phyloP scores from a whole-genome alignment of 129 eudicot genomes.

The Saussurea involucrata region DNA sequence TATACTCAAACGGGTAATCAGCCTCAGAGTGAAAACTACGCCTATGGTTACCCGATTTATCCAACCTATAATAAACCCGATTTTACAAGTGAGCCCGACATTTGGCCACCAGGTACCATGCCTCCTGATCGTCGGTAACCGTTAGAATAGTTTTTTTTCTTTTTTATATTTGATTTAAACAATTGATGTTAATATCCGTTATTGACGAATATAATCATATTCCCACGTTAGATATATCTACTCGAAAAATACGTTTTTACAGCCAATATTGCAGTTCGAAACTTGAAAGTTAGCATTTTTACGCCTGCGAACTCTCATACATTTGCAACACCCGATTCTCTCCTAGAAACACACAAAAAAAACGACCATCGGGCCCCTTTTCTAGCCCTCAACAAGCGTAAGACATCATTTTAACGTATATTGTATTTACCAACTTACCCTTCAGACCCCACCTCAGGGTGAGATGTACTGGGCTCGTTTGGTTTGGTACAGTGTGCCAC shows the following conservation, averaged over 20 bases:
- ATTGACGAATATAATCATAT: background rate
- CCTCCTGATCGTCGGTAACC: constrained; percentile 20
- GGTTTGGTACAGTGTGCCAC: constrained; percentile 19
- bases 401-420: constrained; percentile 20
- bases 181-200: background rate
- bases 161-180: background rate
- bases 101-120: constrained; percentile 30
- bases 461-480: background rate
- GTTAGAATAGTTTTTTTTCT: background rate
- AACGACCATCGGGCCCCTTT: constrained; percentile 31
- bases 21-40: background rate
- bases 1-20: background rate
- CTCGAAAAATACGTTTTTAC: background rate
- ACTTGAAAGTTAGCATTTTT: constrained; percentile 22
- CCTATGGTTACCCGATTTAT: background rate
- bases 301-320: constrained; percentile 15
- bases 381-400: constrained; percentile 18
- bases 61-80: constrained; percentile 16
- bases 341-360: constrained; percentile 31
- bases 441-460: background rate
- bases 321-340: constrained; percentile 28
- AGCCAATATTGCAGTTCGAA: background rate
- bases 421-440: constrained; percentile 9
- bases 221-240: background rate
- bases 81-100: background rate